phyloP scores from a whole-genome alignment of 805 yeast species.

The Jamesozyma hellenica region DNA sequence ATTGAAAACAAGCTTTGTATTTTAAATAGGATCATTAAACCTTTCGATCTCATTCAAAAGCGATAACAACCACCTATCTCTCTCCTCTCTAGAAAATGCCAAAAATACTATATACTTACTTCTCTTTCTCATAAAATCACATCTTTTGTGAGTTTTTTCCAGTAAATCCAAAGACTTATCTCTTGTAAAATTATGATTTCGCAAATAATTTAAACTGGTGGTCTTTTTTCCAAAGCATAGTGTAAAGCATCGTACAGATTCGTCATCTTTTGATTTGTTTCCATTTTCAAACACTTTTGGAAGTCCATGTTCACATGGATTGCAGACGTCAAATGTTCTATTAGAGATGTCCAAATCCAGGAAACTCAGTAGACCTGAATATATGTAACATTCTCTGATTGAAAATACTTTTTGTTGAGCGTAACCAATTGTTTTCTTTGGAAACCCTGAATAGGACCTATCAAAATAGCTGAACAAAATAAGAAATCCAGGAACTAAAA shows the following conservation, averaged over 20 bases:
- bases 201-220: not conserved
- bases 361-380: slow-evolving; percentile 56
- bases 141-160: slow-evolving; percentile 3
- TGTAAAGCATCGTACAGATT: slow-evolving; percentile 65
- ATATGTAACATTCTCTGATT: slow-evolving; percentile 58
- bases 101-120: slow-evolving; percentile 66
- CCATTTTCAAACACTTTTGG: slow-evolving; percentile 78
- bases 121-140: slow-evolving; percentile 27
- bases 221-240: slow-evolving; percentile 68
- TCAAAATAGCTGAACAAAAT: slow-evolving; percentile 44
- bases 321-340: slow-evolving; percentile 35
- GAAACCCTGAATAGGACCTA: slow-evolving; percentile 38
- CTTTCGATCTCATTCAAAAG: slow-evolving; percentile 31
- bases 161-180: not conserved
- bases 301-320: slow-evolving; percentile 47
- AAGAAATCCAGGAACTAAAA: slow-evolving; percentile 62
- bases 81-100: slow-evolving; percentile 71
- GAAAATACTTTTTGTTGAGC: slow-evolving; percentile 50
- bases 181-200: slow-evolving; percentile 8
- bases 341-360: slow-evolving; percentile 44
- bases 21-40: slow-evolving; percentile 6
- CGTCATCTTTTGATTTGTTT: slow-evolving; percentile 74
- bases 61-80: slow-evolving; percentile 68
- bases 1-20: too few species aligned
- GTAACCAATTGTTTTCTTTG: slow-evolving; percentile 41